Evolutionary conservation across 2,329 filamentous ascomycete species (phyloP), one percentile per base, ranked within the genome.

Genomic region (Xylariaceae sp.): DNA sequence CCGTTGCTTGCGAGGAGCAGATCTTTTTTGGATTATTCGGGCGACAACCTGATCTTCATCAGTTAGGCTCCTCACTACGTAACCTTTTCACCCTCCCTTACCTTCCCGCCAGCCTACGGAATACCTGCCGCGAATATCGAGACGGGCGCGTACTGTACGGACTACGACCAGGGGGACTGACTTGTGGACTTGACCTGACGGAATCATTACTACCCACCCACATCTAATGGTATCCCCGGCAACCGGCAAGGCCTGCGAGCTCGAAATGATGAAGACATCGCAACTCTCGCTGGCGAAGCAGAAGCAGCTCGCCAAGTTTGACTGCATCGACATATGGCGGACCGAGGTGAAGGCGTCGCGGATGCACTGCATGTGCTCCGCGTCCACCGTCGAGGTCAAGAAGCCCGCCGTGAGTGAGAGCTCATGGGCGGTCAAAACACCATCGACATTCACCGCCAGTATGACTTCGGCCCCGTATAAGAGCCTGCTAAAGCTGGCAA

Each of bases 251-350:
- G 44, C 51, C 44, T 30, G 18, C 39, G 18, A 55, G 45, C 35
- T 56, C 53, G 17, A 59, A 44, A 64, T 64, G 62, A 52, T 51
- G 49, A 44, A 9, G 34, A 5, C 11, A 39, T n/a, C 13, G n/a
- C 35, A 15, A 5, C 6, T n/a, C 42, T 34, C 35, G 37, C 13
- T 39, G 42, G 59, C 58, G 44, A 48, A 60, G 35, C 23, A 49
- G 42, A 51, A 56, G 35, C 37, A 54, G 55, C 53, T 59, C 39
- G 58, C 56, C 35, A 71, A 68, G 59, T 60, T 66, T 47, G 58
- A 63, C 53, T 75, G 76, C 68, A 80, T 83, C 63, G 70, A 78
- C 60, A 73, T 78, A 60, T 83, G 81, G 81, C 77, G 77, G 57
- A 71, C 71, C 55, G 81, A 83, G 70, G 78, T 83, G 52, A 72